These are phyloP conservation scores for Cucumis sativus DNA, from an alignment of 306 rosid genomes.

Conservation along the genomic window Cucumber_9930_V3 NC_026658.2:25202001-25202500, in stretches of 20 bases:
- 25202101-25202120: constrained; percentile 83
- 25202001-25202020: not conserved
- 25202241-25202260: not conserved
- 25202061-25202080: not conserved
- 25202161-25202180: constrained; percentile 41
- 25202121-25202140: constrained; percentile 61
- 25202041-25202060: not conserved
- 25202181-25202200: constrained; percentile 33
- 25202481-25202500: constrained; percentile 19
- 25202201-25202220: constrained; percentile 2
- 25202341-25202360: not conserved
- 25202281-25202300: not conserved
- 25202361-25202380: not conserved
- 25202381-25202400: constrained; percentile 20
- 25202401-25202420: constrained; percentile 92
- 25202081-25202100: constrained; percentile 12
- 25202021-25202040: not conserved
- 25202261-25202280: not conserved
- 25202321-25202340: not conserved
- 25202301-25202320: not conserved
- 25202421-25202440: constrained; percentile 69
- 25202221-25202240: not conserved
- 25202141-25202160: constrained; percentile 71
- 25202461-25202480: constrained; percentile 32
- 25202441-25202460: constrained; percentile 53